phyloP scores from a whole-genome alignment of 2,329 filamentous ascomycete species.

The Alternaria sp. region DNA sequence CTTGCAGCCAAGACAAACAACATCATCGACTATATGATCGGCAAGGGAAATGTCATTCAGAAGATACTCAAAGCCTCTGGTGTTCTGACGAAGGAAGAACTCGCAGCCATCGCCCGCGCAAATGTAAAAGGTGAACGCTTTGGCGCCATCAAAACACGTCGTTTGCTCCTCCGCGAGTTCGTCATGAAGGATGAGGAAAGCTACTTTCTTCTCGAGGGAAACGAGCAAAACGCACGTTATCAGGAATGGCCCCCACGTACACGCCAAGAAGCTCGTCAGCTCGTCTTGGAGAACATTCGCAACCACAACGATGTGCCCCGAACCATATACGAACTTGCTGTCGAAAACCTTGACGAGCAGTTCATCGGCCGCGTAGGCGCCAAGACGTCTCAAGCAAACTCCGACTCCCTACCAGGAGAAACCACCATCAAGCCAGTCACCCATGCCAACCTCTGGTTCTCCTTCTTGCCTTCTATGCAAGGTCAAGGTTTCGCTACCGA shows the following conservation, averaged over 20 bases:
- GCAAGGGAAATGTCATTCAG: slow-evolving; percentile 29
- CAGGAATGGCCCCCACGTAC: slow-evolving; percentile 39
- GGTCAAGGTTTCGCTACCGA: slow-evolving; percentile 44
- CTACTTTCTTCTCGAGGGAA: slow-evolving; percentile 39
- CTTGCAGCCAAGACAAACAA: slow-evolving; percentile 30
- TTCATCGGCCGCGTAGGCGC: slow-evolving; percentile 47
- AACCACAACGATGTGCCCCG: slow-evolving; percentile 25
- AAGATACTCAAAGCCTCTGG: slow-evolving; percentile 31
- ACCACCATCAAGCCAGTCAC: slow-evolving; percentile 9
- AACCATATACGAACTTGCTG: slow-evolving; percentile 41
- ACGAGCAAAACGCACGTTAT: slow-evolving; percentile 37
- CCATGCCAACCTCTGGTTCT: slow-evolving; percentile 44
- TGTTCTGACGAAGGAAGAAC: slow-evolving; percentile 29
- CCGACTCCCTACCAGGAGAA: slow-evolving; percentile 14
- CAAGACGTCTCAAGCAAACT: slow-evolving; percentile 17
- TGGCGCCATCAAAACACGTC: slow-evolving; percentile 30
- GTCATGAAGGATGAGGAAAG: slow-evolving; percentile 26
- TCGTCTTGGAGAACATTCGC: slow-evolving; percentile 31
- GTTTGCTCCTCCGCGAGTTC: slow-evolving; percentile 43
- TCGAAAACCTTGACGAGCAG: slow-evolving; percentile 22
- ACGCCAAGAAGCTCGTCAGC: slow-evolving; percentile 27
- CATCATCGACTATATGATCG: slow-evolving; percentile 34
- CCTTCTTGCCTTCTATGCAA: slow-evolving; percentile 36
- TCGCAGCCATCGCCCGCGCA: slow-evolving; percentile 24
- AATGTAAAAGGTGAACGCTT: slow-evolving; percentile 28